These are phyloP conservation scores for Hyaloperonospora arabidopsidis DNA, from an alignment of 352 stramenopile genomes.

Conservation along the genomic window DNA sequence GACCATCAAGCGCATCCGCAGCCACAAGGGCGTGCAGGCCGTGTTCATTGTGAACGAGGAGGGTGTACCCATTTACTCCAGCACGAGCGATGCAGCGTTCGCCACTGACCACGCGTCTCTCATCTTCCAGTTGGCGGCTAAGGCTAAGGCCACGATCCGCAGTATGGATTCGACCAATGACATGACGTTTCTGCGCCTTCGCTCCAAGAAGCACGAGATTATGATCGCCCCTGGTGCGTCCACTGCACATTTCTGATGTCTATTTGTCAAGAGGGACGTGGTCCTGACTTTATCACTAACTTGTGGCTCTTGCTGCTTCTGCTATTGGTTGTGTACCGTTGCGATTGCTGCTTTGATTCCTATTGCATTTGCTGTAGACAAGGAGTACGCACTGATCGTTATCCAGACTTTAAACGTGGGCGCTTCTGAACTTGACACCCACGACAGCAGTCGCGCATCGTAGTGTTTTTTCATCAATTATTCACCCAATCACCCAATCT, in stretches of 20 bases:
- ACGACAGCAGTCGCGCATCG: constrained; percentile 14
- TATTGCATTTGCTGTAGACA: constrained; percentile 41
- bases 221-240: constrained; percentile 78
- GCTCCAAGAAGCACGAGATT: constrained; percentile 92
- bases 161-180: constrained; percentile 89
- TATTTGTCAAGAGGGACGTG: background rate
- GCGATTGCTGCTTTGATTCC: background rate
- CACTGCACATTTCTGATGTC: too few species aligned
- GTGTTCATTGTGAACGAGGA: constrained; percentile 92
- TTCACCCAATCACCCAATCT: too few species aligned
- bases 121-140: constrained; percentile 85
- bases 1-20: constrained; percentile 91
- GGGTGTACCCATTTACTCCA: constrained; percentile 88
- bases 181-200: constrained; percentile 90
- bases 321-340: too few species aligned
- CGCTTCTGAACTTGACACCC: constrained; percentile 30
- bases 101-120: constrained; percentile 78
- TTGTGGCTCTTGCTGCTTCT: background rate
- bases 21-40: constrained; percentile 89
- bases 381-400: constrained; percentile 91
- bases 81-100: constrained; percentile 86
- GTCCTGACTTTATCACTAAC: background rate
- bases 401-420: constrained; percentile 85
- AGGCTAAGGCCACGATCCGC: constrained; percentile 86
- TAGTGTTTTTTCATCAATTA: background rate